phyloP scores from a whole-genome alignment of 2,329 filamentous ascomycete species.

The Fusarium anguioides region DNA sequence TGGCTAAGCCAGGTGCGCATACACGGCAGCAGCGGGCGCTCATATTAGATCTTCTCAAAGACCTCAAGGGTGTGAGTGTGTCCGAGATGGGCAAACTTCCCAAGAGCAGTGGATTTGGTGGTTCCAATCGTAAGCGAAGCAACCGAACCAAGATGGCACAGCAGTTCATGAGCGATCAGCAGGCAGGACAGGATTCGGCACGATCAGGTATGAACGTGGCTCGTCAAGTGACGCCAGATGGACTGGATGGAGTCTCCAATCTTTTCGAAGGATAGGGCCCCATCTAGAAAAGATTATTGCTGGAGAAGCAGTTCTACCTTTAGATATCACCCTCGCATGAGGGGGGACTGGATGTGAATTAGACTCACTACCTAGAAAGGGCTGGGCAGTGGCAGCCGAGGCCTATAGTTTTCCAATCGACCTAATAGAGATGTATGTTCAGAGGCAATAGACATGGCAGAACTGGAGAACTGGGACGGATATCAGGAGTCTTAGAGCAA shows the following conservation, averaged over 20 bases:
- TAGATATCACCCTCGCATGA: conserved; percentile 11
- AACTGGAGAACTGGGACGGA: conserved; percentile 16
- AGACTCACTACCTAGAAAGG: conserved; percentile 15
- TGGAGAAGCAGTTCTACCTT: background rate
- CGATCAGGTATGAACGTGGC: conserved; percentile 45
- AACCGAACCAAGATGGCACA: conserved; percentile 67
- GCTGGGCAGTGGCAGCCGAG: conserved; percentile 1
- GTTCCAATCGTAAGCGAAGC: conserved; percentile 43
- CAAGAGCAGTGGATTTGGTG: conserved; percentile 59
- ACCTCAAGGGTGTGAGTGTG: conserved; percentile 89
- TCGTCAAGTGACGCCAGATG: conserved; percentile 59
- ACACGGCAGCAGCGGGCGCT: conserved; percentile 83
- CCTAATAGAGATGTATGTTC: conserved; percentile 3
- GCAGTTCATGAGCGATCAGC: conserved; percentile 70
- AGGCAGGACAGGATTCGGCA: conserved; percentile 47
- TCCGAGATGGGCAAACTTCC: conserved; percentile 90
- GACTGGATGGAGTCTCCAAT: conserved; percentile 65
- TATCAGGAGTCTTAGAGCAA: conserved; percentile 41
- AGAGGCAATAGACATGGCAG: conserved; percentile 30
- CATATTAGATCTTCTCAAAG: conserved; percentile 85
- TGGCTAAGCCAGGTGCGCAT: conserved; percentile 67
- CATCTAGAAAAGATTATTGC: background rate
- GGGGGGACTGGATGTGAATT: background rate
- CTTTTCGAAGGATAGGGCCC: conserved; percentile 56
- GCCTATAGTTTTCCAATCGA: conserved; percentile 1